These are phyloP conservation scores for Colletotrichum australisinense DNA, from an alignment of 2,329 filamentous ascomycete genomes.

Conservation along the genomic window DNA sequence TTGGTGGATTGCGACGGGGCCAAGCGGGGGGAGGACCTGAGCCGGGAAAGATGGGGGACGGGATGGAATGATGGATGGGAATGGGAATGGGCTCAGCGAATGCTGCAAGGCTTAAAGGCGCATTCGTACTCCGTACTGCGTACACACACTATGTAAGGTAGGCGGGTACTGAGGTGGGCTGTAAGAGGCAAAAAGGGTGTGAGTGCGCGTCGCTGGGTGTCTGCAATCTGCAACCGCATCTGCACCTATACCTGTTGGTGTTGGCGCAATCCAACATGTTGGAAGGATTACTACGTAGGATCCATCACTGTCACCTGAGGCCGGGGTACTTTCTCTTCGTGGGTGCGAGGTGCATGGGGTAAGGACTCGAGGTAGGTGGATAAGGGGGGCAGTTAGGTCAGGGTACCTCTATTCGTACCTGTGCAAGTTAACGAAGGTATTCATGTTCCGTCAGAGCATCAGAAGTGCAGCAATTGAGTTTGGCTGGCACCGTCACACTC, in stretches of 20 bases:
- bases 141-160: no score
- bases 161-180: not conserved
- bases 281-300: constrained; percentile 18
- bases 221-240: not conserved
- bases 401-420: not conserved
- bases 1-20: constrained; percentile 6
- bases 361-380: constrained; percentile 7
- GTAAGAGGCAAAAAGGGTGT: not conserved
- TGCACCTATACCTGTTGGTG: constrained; percentile 17
- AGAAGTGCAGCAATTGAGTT: not conserved
- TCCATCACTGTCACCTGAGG: constrained; percentile 29
- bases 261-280: constrained; percentile 13
- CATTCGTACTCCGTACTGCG: not conserved
- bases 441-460: not conserved
- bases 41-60: not conserved
- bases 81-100: not conserved
- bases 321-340: constrained; percentile 16
- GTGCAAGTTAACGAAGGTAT: not conserved
- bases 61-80: not conserved
- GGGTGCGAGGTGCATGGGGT: not conserved
- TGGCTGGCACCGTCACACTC: not conserved
- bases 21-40: constrained; percentile 7
- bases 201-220: not conserved
- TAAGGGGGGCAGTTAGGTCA: not conserved
- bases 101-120: not conserved